Conservation (phyloP, 1,284 basidiomycete species). For the Xanthoconium separans region DNA sequence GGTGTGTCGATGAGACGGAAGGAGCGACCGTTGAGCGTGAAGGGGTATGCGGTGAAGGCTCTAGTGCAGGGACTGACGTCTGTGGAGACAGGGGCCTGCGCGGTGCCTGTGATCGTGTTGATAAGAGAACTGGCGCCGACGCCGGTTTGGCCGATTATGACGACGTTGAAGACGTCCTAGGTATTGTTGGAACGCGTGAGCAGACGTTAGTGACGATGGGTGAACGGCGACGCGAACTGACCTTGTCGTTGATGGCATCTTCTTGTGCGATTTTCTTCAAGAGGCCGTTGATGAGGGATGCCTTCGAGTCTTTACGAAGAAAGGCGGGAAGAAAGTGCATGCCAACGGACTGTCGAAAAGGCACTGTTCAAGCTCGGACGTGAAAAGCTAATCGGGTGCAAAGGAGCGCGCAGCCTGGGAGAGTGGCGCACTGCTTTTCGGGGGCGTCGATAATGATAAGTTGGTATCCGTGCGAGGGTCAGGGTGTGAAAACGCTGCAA, state of each 20-base stretch:
- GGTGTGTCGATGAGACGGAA: constrained; percentile 34
- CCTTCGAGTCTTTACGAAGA: constrained; percentile 29
- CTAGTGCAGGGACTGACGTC: constrained; percentile 30
- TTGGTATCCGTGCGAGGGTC: background rate
- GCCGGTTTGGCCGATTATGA: constrained; percentile 32
- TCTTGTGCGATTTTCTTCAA: constrained; percentile 24
- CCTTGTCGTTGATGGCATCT: constrained; percentile 24
- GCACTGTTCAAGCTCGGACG: background rate
- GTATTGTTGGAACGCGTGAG: constrained; percentile 1
- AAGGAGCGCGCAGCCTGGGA: constrained; percentile 6
- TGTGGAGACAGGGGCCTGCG: constrained; percentile 25
- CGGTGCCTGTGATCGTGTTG: constrained; percentile 22
- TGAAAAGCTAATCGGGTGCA: constrained; percentile 8
- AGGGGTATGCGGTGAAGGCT: constrained; percentile 27
- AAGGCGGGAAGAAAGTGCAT: constrained; percentile 30
- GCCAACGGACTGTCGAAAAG: constrained; percentile 4
- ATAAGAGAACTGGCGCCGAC: constrained; percentile 29
- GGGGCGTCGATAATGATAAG: constrained; percentile 2
- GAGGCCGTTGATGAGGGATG: constrained; percentile 23
- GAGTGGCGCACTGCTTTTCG: constrained; percentile 11
- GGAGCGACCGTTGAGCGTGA: constrained; percentile 26
- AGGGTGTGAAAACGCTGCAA: constrained; percentile 11
- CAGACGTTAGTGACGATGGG: background rate
- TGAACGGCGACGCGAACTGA: constrained; percentile 5
- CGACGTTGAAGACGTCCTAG: constrained; percentile 31